Evolutionary conservation across 345 rosid genomes (phyloP), one percentile per base, ranked within the genome.

Genomic region (Eucalyptus paniculata): DNA sequence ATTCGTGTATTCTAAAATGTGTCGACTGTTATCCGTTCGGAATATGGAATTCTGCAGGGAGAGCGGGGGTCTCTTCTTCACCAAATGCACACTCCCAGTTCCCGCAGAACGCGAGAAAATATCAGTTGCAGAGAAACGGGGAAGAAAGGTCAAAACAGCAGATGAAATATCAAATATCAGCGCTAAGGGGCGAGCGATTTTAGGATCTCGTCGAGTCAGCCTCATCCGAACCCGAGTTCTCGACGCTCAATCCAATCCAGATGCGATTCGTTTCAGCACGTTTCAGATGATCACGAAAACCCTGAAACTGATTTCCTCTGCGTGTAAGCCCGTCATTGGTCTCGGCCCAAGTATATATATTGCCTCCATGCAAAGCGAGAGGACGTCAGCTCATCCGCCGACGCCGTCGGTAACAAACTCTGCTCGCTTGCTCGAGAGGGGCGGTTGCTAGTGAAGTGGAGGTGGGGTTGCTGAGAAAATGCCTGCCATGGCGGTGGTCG

Each of bases 401-500:
- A 34, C 87, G 91, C 85, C 85, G 13, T 40, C 24, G 47, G 8
- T 40, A 21, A 21, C 47, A 40, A 23, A 40, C 85, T 34, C 40
- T 72, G 82, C 82, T 72, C 82, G 23, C 40, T 9, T 72, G 44
- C 13, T 34, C 0, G 15, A 6, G 47, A 40, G 85, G 6, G 47
- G 13, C 30, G 28, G 50, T 23, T 10, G 65, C 81, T 14, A 4
- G 45, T 3, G 49, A 24, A 56, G 49, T 60, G 56, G 14, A 0
- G 62, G 62, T 24, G 62, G 44, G 77, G 87, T 51, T 87, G 54
- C 24, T 26, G 34, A 82, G 81, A 56, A 80, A 50, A 94, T 92
- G 94, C 82, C 94, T 12, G 93, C 82, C 37, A 51, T 80, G 21
- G 32, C 87, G 8, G 34, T 89, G 47, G 88, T 77, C 16, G 92